Evolutionary conservation across 2,329 filamentous ascomycete genomes (phyloP).

Genomic region (Epichloe gansuensis): DNA sequence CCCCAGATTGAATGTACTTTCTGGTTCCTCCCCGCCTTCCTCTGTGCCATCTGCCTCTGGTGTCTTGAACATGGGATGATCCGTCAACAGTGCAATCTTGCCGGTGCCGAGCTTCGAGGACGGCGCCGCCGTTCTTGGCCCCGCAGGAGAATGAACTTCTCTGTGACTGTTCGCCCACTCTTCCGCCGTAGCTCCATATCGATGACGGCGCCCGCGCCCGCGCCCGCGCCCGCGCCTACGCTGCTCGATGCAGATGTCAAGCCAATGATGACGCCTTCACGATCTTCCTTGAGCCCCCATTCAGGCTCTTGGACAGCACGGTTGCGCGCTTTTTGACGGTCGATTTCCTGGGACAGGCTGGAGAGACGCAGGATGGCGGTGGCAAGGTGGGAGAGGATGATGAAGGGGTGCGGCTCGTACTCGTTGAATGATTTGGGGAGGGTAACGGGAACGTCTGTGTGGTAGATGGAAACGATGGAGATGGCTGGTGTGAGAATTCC

Average conservation of each 20-base stretch:
- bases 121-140: constrained; percentile 4
- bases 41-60: constrained; percentile 23
- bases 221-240: constrained; percentile 12
- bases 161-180: constrained; percentile 64
- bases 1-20: constrained; percentile 74
- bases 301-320: constrained; percentile 62
- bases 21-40: constrained; percentile 41
- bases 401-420: constrained; percentile 58
- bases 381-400: constrained; percentile 70
- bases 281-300: constrained; percentile 66
- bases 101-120: constrained; percentile 16
- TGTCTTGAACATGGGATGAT: constrained; percentile 58
- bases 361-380: constrained; percentile 70
- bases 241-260: constrained; percentile 31
- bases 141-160: constrained; percentile 43
- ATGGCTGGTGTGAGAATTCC: constrained; percentile 52
- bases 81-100: constrained; percentile 51
- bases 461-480: constrained; percentile 70
- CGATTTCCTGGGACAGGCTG: constrained; percentile 62
- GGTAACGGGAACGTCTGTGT: constrained; percentile 60
- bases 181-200: constrained; percentile 79
- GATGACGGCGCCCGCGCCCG: constrained; percentile 47
- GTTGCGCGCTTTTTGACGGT: constrained; percentile 62
- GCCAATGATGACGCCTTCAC: constrained; percentile 68
- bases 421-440: constrained; percentile 31